phyloP scores from a whole-genome alignment of 192 early-diverging fungal species.

The Umbelopsis ramanniana region DNA sequence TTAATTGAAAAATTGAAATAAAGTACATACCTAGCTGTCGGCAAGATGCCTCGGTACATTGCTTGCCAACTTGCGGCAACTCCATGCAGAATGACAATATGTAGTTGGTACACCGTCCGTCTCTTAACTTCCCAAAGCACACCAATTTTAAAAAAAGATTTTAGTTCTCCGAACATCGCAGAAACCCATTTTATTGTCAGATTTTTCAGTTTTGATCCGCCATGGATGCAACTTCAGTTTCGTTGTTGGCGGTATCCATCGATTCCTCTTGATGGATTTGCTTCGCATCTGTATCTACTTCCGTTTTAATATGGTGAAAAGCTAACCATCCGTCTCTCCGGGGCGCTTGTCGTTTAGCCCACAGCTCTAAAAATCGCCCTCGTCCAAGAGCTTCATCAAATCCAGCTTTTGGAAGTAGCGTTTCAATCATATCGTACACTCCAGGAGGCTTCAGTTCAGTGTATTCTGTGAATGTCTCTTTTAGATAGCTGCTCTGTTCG shows the following conservation, averaged over 20 bases:
- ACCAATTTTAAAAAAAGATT: not conserved
- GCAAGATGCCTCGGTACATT: conserved; percentile 65
- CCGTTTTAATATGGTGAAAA: conserved; percentile 26
- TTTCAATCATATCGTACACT: conserved; percentile 64
- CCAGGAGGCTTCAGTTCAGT: conserved; percentile 56
- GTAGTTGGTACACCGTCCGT: not conserved
- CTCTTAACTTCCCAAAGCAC: too few species aligned
- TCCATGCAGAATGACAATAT: conserved; percentile 57
- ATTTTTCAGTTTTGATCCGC: not conserved
- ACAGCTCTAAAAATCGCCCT: conserved; percentile 55
- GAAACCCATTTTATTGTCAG: not conserved
- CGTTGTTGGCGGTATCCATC: not conserved
- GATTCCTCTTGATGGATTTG: too few species aligned
- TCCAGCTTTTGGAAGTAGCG: conserved; percentile 52
- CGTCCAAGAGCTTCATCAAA: conserved; percentile 43
- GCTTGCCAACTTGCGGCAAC: conserved; percentile 69
- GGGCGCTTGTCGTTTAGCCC: conserved; percentile 31
- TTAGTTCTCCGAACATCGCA: not conserved
- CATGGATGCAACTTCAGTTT: not conserved
- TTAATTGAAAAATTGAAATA: not conserved
- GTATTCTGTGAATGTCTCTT: conserved; percentile 32
- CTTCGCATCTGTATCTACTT: not conserved
- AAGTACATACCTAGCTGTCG: conserved; percentile 49
- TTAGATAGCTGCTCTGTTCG: too few species aligned
- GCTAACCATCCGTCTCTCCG: conserved; percentile 38